A percentile compares a stretch with the other conserved stretches of the same genome.
These are phyloP conservation scores for Neonectria sp. DNA, from an alignment of 2,329 filamentous ascomycete species.

Conservation along the genomic window DNA sequence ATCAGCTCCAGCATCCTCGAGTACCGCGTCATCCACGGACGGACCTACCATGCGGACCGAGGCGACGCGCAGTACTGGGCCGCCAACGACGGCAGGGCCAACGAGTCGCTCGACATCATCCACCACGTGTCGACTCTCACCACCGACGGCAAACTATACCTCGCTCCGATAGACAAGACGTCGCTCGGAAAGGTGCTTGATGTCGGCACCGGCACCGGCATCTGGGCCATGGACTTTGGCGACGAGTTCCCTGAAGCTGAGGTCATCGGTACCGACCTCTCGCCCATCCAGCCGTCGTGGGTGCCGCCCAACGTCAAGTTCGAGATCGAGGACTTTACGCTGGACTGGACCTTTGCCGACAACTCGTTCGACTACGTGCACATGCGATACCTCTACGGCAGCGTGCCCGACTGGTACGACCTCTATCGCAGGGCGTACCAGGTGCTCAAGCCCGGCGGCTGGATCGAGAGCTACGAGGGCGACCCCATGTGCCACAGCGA, in stretches of 20 bases:
- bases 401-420: conserved; percentile 69
- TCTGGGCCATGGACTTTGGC: conserved; percentile 66
- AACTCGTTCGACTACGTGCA: conserved; percentile 72
- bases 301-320: conserved; percentile 64
- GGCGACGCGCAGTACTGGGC: conserved; percentile 42
- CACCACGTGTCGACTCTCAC: conserved; percentile 36
- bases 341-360: conserved; percentile 48
- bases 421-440: conserved; percentile 66
- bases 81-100: conserved; percentile 37
- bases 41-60: conserved; percentile 39
- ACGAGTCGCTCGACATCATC: conserved; percentile 37
- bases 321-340: conserved; percentile 50
- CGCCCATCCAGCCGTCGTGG: conserved; percentile 69
- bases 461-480: conserved; percentile 53
- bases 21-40: conserved; percentile 40
- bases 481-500: conserved; percentile 47
- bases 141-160: conserved; percentile 34
- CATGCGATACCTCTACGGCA: conserved; percentile 69
- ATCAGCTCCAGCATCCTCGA: conserved; percentile 41
- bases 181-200: conserved; percentile 30
- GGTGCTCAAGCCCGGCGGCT: conserved; percentile 70
- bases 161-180: conserved; percentile 27
- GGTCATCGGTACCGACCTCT: conserved; percentile 69
- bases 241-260: conserved; percentile 61
- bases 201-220: conserved; percentile 37